These are phyloP conservation scores for fission yeast (Schizosaccharomyces pombe) DNA, from an alignment of 805 yeast species.

Conservation along the genomic window DNA sequence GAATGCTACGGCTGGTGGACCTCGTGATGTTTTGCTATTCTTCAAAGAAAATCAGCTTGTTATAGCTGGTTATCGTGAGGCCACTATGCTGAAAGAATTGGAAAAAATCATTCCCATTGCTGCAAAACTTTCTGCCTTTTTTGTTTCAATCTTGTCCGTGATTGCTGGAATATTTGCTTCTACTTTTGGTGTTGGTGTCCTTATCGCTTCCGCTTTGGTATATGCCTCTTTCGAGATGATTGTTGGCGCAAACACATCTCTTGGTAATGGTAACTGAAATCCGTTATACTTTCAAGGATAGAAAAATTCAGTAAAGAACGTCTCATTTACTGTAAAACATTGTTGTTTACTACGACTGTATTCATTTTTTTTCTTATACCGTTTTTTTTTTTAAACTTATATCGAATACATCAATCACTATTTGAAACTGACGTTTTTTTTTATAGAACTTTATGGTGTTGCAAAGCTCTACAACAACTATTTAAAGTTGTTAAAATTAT, in stretches of 20 bases:
- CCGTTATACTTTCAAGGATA: not conserved
- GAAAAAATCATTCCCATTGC: constrained; percentile 92
- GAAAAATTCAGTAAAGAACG: not conserved
- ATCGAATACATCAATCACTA: too few species aligned
- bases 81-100: constrained; percentile 78
- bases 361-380: not conserved
- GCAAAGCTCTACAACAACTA: too few species aligned
- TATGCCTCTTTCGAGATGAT: not conserved
- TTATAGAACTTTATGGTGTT: too few species aligned
- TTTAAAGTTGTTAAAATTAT: too few species aligned
- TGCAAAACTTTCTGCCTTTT: constrained; percentile 96
- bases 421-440: too few species aligned
- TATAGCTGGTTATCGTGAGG: constrained; percentile 87
- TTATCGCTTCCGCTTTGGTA: not conserved
- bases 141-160: constrained; percentile 86
- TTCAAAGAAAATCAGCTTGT: constrained; percentile 93
- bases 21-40: constrained; percentile 89
- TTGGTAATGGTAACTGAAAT: too few species aligned
- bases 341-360: not conserved
- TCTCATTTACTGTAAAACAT: not conserved
- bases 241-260: not conserved
- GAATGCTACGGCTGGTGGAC: constrained; percentile 86
- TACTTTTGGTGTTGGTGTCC: not conserved
- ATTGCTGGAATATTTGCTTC: constrained; percentile 48
- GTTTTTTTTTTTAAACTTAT: too few species aligned